Conservation (phyloP, 1,284 basidiomycete genomes). For the Puccinia polysora region DNA sequence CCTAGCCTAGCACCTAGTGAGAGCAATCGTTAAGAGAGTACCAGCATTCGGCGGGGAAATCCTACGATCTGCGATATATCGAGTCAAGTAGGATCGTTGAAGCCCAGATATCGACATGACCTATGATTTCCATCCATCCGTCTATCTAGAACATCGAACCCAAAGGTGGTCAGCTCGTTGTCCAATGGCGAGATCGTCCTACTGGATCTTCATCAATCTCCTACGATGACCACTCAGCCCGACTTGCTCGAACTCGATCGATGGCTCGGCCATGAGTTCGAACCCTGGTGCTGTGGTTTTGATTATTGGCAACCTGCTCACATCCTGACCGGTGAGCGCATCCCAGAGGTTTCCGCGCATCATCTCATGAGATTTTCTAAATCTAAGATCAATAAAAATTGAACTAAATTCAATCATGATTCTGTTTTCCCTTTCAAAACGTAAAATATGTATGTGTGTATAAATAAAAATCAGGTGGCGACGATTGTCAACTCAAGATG, state of each 20-base stretch:
- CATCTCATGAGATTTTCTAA: background rate
- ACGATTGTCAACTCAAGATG: slow-evolving; percentile 80
- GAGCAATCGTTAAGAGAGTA: too few relatives aligned
- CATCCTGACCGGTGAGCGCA: slow-evolving; percentile 84
- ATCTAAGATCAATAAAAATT: too few relatives aligned
- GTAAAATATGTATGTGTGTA: too few relatives aligned
- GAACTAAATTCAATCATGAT: background rate
- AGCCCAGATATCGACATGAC: too few relatives aligned
- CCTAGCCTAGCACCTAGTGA: too few relatives aligned
- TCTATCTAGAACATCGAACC: too few relatives aligned
- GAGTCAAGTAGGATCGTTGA: too few relatives aligned
- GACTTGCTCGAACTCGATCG: background rate
- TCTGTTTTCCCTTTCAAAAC: background rate
- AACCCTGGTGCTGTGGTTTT: slow-evolving; percentile 91
- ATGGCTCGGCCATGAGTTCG: slow-evolving; percentile 88
- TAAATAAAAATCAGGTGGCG: slow-evolving; percentile 88
- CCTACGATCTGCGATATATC: too few relatives aligned
- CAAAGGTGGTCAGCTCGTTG: slow-evolving; percentile 18
- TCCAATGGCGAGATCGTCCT: slow-evolving; percentile 29
- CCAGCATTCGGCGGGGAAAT: too few relatives aligned
- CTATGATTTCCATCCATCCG: too few relatives aligned
- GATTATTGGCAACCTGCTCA: slow-evolving; percentile 72
- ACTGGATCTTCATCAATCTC: background rate
- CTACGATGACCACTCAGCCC: background rate
- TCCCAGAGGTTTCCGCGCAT: slow-evolving; percentile 43